Evolutionary conservation across 805 yeast species (phyloP), one percentile per base, ranked within the genome.

Genomic region (Cyberlindnera sargentensis): DNA sequence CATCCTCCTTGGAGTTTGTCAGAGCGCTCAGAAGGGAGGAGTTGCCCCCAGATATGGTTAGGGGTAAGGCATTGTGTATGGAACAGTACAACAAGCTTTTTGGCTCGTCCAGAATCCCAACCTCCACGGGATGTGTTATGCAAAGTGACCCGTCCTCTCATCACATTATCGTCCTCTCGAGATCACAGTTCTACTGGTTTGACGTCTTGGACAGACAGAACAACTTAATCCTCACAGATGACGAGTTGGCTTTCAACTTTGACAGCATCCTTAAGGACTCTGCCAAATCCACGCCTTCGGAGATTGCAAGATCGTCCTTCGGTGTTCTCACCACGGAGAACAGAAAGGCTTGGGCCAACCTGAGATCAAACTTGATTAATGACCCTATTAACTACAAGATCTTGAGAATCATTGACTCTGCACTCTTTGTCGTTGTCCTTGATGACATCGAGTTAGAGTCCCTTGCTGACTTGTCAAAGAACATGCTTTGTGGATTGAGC

Each of bases 141-240:
- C 95, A 88, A 63, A 76, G 86, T 2, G 95, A 86, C 62, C 60
- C 72, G 6, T 69, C 78, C 8, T 80, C 93, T 2, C 84, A 80
- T 55, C 96, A 89, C 62, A 78, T 89, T 32, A 82, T 88, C 8
- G 90, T 89, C 11, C 66, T 87, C 61, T 80, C 87, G 48, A 81
- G 84, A 56, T 84, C 95, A 2, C 96, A 89, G 63, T 86, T 88
- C 62, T 89, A 89, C 65, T 89, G 96, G 96, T 89, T 89, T 60
- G 96, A 89, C 59, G 97, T 89, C 2, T 67, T 89, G 53, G 95
- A 88, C 62, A 71, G 72, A 39, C 66, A 79, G 49, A 78, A 84
- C 59, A 81, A 85, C 57, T 70, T 89, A 48, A 72, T 88, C 39
- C 68, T 89, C 58, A 72, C 82, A 2, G 91, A 87, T 57, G 78